phyloP scores from a whole-genome alignment of 1,284 basidiomycete species.

The Microbotryum violaceum region DNA sequence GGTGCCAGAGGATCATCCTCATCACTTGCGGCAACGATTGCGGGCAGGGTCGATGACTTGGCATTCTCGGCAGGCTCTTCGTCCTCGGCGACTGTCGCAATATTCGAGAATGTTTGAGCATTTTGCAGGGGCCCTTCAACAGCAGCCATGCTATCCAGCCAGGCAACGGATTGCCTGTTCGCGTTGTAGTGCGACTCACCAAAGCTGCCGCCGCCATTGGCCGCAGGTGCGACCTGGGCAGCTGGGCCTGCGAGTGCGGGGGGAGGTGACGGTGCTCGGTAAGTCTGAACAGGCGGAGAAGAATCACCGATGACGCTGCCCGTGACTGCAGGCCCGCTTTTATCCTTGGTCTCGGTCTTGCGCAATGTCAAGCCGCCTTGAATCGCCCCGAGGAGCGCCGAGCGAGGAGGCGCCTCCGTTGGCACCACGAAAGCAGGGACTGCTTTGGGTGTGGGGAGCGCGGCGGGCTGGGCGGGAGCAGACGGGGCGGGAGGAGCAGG shows the following conservation, averaged over 20 bases:
- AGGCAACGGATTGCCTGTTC: constrained; percentile 79
- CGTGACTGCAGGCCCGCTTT: constrained; percentile 63
- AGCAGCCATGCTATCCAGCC: constrained; percentile 81
- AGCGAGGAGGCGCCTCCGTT: constrained; percentile 48
- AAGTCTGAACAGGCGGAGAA: constrained; percentile 66
- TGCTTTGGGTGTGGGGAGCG: constrained; percentile 32
- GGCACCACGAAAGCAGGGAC: constrained; percentile 8
- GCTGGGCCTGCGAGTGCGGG: not conserved
- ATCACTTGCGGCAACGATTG: constrained; percentile 40
- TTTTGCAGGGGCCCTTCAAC: constrained; percentile 45
- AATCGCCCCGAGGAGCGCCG: constrained; percentile 72
- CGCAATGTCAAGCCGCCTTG: constrained; percentile 67
- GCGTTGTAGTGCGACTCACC: not conserved
- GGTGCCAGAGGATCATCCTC: constrained; percentile 59
- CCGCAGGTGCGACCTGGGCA: not conserved
- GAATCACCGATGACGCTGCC: constrained; percentile 65
- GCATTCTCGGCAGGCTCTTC: constrained; percentile 48
- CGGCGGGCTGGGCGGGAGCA: constrained; percentile 41
- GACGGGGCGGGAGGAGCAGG: constrained; percentile 37
- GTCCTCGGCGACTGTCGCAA: constrained; percentile 54
- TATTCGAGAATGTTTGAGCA: constrained; percentile 27
- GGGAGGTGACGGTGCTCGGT: constrained; percentile 15
- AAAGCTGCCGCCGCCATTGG: not conserved
- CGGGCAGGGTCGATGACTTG: constrained; percentile 51
- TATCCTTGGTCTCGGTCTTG: constrained; percentile 77